Conservation (phyloP, 148 eudicot genomes). For the Rhododendron ferrugineum region DNA sequence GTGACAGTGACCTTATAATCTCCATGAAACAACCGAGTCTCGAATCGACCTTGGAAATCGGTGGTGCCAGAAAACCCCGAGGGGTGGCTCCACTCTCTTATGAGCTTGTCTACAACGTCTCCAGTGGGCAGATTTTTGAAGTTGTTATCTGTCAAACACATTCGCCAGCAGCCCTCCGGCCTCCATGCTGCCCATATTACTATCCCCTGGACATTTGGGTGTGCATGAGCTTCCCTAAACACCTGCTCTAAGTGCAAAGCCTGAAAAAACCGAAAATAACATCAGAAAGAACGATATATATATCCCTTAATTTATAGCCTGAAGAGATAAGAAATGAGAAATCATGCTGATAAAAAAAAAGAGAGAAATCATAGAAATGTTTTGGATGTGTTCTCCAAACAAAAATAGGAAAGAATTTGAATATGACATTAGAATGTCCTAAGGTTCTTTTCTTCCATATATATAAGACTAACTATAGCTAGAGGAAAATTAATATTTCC, state of each 20-base stretch:
- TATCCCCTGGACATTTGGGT: conserved; percentile 41
- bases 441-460: no score
- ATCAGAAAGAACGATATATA: no score
- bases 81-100: conserved; percentile 26
- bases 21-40: conserved; percentile 39
- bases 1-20: conserved; percentile 28
- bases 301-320: no score
- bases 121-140: conserved; percentile 51
- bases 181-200: conserved; percentile 49
- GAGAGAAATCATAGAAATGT: no score
- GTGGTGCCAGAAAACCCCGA: conserved; percentile 18
- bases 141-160: conserved; percentile 58
- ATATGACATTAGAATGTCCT: no score
- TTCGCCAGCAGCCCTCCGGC: conserved; percentile 33
- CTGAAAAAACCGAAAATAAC: conserved; percentile 12
- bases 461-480: no score
- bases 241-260: conserved; percentile 33
- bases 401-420: no score
- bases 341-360: no score
- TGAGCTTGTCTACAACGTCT: conserved; percentile 38
- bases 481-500: no score
- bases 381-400: no score
- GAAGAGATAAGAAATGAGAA: no score
- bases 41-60: conserved; percentile 31
- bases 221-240: conserved; percentile 42